Conservation (phyloP, 1,284 basidiomycete species). For the Athelia sp. region DNA sequence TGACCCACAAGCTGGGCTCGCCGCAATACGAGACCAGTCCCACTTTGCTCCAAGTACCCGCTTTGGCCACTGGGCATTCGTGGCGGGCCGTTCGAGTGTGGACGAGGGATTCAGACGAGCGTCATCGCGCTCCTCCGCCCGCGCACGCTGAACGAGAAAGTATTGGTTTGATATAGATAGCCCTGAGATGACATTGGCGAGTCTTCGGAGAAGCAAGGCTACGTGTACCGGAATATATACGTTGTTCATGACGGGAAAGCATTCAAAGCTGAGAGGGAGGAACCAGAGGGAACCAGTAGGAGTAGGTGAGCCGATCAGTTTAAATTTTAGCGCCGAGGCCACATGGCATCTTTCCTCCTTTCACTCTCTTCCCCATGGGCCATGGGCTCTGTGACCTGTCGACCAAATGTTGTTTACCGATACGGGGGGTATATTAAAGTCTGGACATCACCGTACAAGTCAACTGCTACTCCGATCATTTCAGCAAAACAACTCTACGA, state of each 20-base stretch:
- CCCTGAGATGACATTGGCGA: slow-evolving; percentile 62
- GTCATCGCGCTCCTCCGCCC: slow-evolving; percentile 7
- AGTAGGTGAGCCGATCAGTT: no score
- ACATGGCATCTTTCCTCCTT: no score
- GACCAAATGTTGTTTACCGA: no score
- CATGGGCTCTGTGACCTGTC: no score
- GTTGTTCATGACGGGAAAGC: slow-evolving; percentile 38
- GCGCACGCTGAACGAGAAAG: slow-evolving; percentile 27
- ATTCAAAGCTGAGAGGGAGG: neutral
- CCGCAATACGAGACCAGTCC: neutral
- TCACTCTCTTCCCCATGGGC: no score
- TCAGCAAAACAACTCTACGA: no score
- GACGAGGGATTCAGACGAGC: slow-evolving; percentile 5
- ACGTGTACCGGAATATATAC: slow-evolving; percentile 58
- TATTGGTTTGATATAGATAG: slow-evolving; percentile 65
- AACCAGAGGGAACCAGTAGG: no score
- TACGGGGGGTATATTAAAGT: no score
- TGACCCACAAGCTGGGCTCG: neutral
- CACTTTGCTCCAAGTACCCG: slow-evolving; percentile 13
- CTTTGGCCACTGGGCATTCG: slow-evolving; percentile 21
- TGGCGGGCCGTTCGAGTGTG: neutral
- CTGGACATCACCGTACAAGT: no score
- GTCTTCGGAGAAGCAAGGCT: slow-evolving; percentile 51
- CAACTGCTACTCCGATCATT: no score
- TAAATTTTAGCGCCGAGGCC: no score